These are phyloP conservation scores for Coemansia sp. DNA, from an alignment of 192 early-diverging fungal species.

Conservation along the genomic window DNA sequence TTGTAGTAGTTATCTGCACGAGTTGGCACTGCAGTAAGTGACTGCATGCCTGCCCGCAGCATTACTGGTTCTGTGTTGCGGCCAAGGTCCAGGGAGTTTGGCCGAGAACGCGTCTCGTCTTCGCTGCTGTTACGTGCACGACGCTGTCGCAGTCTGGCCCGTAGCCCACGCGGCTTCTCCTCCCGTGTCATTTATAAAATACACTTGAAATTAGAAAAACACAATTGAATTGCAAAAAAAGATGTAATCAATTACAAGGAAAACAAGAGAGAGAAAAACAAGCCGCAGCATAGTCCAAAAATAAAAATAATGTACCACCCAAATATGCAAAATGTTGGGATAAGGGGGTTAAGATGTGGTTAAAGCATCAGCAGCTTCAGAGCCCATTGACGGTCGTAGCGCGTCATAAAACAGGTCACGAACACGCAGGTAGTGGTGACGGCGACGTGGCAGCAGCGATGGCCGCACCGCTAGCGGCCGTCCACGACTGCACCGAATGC, in stretches of 20 bases:
- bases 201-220: neutral
- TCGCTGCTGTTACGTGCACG: conserved; percentile 43
- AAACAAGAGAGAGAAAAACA: neutral
- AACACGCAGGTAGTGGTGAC: conserved; percentile 60
- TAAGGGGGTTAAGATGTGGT: neutral
- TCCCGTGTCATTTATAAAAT: conserved; percentile 25
- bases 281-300: neutral
- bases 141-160: conserved; percentile 46
- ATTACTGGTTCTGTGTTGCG: conserved; percentile 12
- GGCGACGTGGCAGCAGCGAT: conserved; percentile 57
- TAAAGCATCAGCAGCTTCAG: conserved; percentile 22
- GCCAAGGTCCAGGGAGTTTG: conserved; percentile 40
- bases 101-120: conserved; percentile 41
- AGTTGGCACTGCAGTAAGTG: conserved; percentile 33
- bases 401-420: conserved; percentile 68
- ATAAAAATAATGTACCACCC: too few species aligned
- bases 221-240: neutral
- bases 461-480: conserved; percentile 61
- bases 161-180: conserved; percentile 45
- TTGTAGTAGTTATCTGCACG: conserved; percentile 11
- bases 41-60: conserved; percentile 31
- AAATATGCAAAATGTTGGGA: neutral
- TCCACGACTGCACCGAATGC: conserved; percentile 61
- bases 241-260: neutral
- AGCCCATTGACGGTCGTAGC: conserved; percentile 47